A percentile compares a stretch with the other conserved stretches of the same genome.
Conservation (phyloP, 176 grass and related monocot species). For the sorghum (Sorghum bicolor) region DNA sequence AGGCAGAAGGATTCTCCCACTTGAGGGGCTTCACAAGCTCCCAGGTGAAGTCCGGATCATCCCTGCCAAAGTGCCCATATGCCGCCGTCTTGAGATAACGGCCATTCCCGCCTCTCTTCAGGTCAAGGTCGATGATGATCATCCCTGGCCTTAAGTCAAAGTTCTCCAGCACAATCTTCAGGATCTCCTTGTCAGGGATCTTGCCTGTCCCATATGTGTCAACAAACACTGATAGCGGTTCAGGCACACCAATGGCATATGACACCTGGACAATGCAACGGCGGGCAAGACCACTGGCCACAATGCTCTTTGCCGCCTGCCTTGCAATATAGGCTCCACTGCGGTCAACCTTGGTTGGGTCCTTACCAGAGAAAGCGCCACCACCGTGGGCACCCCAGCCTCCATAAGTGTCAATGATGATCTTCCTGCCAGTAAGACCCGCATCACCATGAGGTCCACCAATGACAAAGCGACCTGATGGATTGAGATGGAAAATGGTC, state of each 20-base stretch:
- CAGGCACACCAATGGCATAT: conserved; percentile 53
- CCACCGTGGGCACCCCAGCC: conserved; percentile 57
- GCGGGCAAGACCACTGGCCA: conserved; percentile 39
- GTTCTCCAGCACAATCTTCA: conserved; percentile 45
- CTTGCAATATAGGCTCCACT: conserved; percentile 48
- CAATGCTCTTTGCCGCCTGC: conserved; percentile 54
- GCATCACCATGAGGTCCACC: conserved; percentile 57
- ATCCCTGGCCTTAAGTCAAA: conserved; percentile 58
- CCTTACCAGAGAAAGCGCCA: conserved; percentile 54
- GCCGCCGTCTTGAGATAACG: conserved; percentile 52
- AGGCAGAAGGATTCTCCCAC: conserved; percentile 38
- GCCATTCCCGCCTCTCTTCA: conserved; percentile 37
- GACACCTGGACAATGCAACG: conserved; percentile 52
- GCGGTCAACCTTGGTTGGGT: conserved; percentile 56
- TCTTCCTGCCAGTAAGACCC: conserved; percentile 52
- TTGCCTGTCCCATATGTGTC: conserved; percentile 54
- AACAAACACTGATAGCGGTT: conserved; percentile 47
- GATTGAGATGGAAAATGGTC: conserved; percentile 63
- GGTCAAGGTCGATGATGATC: conserved; percentile 51
- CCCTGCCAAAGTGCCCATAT: conserved; percentile 48
- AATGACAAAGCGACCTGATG: conserved; percentile 47
- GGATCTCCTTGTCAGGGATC: conserved; percentile 47
- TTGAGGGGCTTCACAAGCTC: conserved; percentile 56
- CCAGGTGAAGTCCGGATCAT: conserved; percentile 53
- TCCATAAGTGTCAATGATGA: conserved; percentile 56